phyloP scores from a whole-genome alignment of 805 yeast species.

The Teunomyces tritomae region DNA sequence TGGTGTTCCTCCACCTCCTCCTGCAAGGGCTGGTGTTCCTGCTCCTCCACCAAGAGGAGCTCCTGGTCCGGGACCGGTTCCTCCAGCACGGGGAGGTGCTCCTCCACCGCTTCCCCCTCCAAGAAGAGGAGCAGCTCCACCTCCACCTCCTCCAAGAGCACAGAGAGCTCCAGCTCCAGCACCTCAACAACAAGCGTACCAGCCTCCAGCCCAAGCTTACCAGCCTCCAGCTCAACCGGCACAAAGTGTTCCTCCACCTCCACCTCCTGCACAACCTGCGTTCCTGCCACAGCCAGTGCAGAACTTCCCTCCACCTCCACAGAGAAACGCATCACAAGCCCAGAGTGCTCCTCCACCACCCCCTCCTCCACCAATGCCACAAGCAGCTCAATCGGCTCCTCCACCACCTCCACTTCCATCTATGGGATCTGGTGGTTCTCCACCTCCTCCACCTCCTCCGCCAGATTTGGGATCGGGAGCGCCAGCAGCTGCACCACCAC shows the following conservation, averaged over 20 bases:
- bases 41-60: conserved; percentile 31
- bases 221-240: conserved; percentile 26
- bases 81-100: conserved; percentile 17
- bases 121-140: conserved; percentile 14
- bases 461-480: conserved; percentile 29
- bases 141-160: conserved; percentile 14
- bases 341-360: conserved; percentile 8
- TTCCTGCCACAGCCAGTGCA: conserved; percentile 14
- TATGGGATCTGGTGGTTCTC: conserved; percentile 7
- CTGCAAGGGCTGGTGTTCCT: conserved; percentile 22
- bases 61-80: conserved; percentile 8
- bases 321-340: conserved; percentile 4
- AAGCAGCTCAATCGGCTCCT: conserved; percentile 7
- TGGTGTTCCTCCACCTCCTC: conserved; percentile 18
- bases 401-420: conserved; percentile 25
- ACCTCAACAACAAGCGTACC: conserved; percentile 11
- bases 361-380: conserved; percentile 11
- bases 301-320: conserved; percentile 13
- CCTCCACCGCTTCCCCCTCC: conserved; percentile 33
- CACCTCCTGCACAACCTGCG: conserved; percentile 22
- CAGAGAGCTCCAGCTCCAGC: conserved; percentile 14
- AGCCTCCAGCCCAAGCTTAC: neutral
- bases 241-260: neutral
- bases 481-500: conserved; percentile 31
- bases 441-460: conserved; percentile 20